Evolutionary conservation across 176 grass and related monocot species (phyloP), one percentile per base, ranked within the genome.

Genomic region (Avena atlantica): DNA sequence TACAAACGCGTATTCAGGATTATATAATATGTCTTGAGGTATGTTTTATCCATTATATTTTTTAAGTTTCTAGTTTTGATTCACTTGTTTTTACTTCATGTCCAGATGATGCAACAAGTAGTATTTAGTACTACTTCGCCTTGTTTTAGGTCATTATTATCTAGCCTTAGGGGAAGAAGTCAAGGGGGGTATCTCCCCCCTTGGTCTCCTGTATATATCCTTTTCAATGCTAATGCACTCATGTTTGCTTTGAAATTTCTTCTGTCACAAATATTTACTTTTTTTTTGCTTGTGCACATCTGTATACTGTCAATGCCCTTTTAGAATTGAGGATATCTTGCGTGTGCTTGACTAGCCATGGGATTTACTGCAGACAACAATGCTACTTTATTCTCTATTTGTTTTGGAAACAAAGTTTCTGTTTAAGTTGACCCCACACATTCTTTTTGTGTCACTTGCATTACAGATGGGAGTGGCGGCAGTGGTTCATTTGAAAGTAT

Each of bases 1-100:
- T 99, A 66, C 93, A 99, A 91, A 91, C 92, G 57, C 90, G 94
- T 58, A 94, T 96, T 76, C 97, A 99, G 71, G 97, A 99, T 77
- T 99, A 99, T 76, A 91, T 99, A 45, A 99, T 99, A 90, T 99
- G 97, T 88, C 90, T 99, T 57, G 97, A 99, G 97, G 97, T 99
- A 71, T 87, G 77, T 65, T 84, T 81, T 84, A 69, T 56, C 70
- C 72, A 63, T 49, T 59, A 52, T 87, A 50, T 50, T 83, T 85
- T 66, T 12, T 71, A n/a, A 71, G 14, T 17, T 71, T 68, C 81
- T 76, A 64, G 21, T 73, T 83, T 51, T 58, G 50, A 50, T 88
- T 84, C 34, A 59, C 31, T 71, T 83, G 24, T 64, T 83, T 60
- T 69, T 27, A 70, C 62, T 60, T 21, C 63, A 49, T 86, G 81